Evolutionary conservation across 148 eudicot genomes (phyloP).

Genomic region (Dianthus caryophyllus): DNA sequence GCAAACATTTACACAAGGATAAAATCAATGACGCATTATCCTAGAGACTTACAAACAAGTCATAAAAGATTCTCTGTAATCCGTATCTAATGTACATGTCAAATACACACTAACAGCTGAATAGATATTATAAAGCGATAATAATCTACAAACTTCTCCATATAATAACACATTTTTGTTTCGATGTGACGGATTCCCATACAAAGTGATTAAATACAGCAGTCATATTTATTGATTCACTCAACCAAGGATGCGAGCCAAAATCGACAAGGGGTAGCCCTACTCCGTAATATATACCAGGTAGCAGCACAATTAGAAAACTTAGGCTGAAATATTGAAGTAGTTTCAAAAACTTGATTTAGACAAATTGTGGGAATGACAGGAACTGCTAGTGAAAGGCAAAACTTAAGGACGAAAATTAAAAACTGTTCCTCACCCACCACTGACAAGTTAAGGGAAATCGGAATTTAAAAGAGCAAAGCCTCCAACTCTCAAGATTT

Average conservation of each 20-base stretch:
- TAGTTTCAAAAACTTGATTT: neutral
- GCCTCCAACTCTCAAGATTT: too few species aligned
- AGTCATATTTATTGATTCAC: neutral
- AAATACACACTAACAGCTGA: too few species aligned
- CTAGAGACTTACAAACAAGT: neutral
- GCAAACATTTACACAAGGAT: slow-evolving; percentile 12
- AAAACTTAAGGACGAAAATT: too few species aligned
- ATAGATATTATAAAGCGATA: neutral
- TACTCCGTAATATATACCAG: neutral
- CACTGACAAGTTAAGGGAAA: neutral
- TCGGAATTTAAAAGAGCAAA: neutral
- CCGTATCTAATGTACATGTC: too few species aligned
- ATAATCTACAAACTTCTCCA: neutral
- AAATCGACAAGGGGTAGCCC: neutral
- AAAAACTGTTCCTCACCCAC: too few species aligned
- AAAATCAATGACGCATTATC: neutral
- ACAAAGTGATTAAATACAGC: neutral
- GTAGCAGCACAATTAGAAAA: neutral
- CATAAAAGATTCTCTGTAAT: too few species aligned
- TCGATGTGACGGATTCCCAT: neutral
- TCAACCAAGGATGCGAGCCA: neutral
- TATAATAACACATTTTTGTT: neutral
- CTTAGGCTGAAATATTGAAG: neutral
- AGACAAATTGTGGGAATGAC: too few species aligned
- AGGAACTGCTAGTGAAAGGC: too few species aligned